These are phyloP conservation scores for Erysimum pusillum DNA, from an alignment of 441 rosid species.

Conservation along the genomic window DNA sequence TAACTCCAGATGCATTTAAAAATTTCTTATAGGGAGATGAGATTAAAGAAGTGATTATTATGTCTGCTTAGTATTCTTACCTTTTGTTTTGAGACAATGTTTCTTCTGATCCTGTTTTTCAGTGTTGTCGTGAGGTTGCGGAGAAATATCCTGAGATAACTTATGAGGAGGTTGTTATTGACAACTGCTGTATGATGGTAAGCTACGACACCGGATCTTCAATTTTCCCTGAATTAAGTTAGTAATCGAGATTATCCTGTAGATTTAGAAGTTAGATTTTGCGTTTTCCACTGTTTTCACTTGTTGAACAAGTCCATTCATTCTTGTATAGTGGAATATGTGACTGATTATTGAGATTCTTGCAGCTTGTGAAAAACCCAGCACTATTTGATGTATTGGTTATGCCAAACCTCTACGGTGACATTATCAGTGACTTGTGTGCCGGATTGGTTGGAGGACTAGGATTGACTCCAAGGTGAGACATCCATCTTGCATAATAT, in stretches of 20 bases:
- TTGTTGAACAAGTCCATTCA: background rate
- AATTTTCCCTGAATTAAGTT: background rate
- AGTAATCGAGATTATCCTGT: background rate
- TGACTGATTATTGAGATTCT: conserved; percentile 19
- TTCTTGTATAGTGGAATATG: background rate
- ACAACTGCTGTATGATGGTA: conserved; percentile 99
- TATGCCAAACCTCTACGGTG: conserved; percentile 99
- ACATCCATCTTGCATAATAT: background rate
- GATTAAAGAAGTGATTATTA: conserved; percentile 8
- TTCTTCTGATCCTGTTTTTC: conserved; percentile 42
- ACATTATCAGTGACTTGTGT: conserved; percentile 96
- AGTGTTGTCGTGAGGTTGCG: conserved; percentile 99
- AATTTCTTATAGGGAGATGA: background rate
- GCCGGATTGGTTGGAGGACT: conserved; percentile 97
- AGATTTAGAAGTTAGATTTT: background rate
- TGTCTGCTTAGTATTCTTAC: background rate
- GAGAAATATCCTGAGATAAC: conserved; percentile 92
- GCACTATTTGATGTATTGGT: conserved; percentile 93
- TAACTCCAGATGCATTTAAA: background rate
- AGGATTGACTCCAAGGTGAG: conserved; percentile 95
- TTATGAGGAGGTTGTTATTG: conserved; percentile 98
- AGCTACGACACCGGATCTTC: conserved; percentile 21
- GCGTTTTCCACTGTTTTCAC: background rate
- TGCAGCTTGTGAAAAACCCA: conserved; percentile 98
- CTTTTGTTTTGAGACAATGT: conserved; percentile 16